Conservation (phyloP, 2,329 filamentous ascomycete species). For the Pseudogymnoascus sp. region DNA sequence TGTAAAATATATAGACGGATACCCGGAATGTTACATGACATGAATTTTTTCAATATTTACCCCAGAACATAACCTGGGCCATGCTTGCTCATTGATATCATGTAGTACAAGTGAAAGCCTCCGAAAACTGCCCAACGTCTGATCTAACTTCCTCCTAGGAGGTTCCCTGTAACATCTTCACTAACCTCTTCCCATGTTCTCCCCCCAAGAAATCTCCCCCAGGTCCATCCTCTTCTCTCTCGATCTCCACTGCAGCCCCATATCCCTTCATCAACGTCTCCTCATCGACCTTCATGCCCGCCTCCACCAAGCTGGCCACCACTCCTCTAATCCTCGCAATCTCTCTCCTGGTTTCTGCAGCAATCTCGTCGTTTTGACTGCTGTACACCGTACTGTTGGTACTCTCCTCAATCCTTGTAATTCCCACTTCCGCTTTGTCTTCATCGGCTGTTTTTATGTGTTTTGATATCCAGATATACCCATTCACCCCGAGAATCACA, state of each 20-base stretch:
- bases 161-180: constrained; percentile 23
- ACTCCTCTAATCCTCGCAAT: constrained; percentile 78
- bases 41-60: not conserved
- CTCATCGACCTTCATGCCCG: constrained; percentile 79
- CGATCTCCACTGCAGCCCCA: constrained; percentile 67
- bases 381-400: constrained; percentile 83
- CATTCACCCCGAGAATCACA: constrained; percentile 87
- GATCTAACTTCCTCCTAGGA: constrained; percentile 6
- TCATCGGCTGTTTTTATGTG: constrained; percentile 55
- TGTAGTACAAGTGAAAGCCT: not conserved
- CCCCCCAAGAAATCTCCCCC: constrained; percentile 54
- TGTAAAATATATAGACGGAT: not conserved
- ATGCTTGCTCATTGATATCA: not conserved
- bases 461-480: constrained; percentile 91
- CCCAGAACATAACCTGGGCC: not conserved
- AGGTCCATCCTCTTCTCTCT: constrained; percentile 45
- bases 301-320: constrained; percentile 73
- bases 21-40: not conserved
- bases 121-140: not conserved
- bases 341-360: constrained; percentile 69
- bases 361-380: constrained; percentile 85
- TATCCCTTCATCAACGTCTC: constrained; percentile 79
- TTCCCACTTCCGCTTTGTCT: constrained; percentile 40
- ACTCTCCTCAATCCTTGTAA: constrained; percentile 81
- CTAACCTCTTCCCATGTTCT: constrained; percentile 39